Evolutionary conservation across 768 basidiomycete species (phyloP).

Genomic region (Boletus reticulatus): DNA sequence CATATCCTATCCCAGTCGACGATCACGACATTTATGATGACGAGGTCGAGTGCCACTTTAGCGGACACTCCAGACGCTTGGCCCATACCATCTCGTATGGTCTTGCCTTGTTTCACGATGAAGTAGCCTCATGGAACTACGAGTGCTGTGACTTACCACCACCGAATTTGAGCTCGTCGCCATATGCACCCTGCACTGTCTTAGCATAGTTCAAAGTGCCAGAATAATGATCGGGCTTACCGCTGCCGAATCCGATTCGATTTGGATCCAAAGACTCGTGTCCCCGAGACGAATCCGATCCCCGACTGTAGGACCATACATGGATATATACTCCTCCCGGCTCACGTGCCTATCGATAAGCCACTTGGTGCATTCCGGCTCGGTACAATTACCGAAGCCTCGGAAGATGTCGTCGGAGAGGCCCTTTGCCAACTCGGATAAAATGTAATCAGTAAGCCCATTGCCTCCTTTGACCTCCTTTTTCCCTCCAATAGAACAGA

Average conservation of each 20-base stretch:
- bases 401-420: slow-evolving; percentile 22
- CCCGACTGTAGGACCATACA: slow-evolving; percentile 80
- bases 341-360: slow-evolving; percentile 50
- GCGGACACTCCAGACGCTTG: slow-evolving; percentile 72
- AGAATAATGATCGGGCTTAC: neutral
- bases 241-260: slow-evolving; percentile 69
- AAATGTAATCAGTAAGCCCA: slow-evolving; percentile 39
- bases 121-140: slow-evolving; percentile 3
- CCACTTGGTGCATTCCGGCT: slow-evolving; percentile 57
- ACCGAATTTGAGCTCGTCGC: slow-evolving; percentile 98
- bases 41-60: slow-evolving; percentile 74
- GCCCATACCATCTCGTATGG: slow-evolving; percentile 96
- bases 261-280: slow-evolving; percentile 86
- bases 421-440: slow-evolving; percentile 49
- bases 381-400: slow-evolving; percentile 69
- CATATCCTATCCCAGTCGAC: slow-evolving; percentile 95
- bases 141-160: slow-evolving; percentile 54
- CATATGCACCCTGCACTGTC: slow-evolving; percentile 67
- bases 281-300: slow-evolving; percentile 90
- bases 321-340: slow-evolving; percentile 60
- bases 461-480: slow-evolving; percentile 80
- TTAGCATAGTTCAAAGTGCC: neutral
- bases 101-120: slow-evolving; percentile 61
- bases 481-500: slow-evolving; percentile 71
- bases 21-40: slow-evolving; percentile 94